phyloP scores from a whole-genome alignment of 1,139 yeast species.

The Spathaspora sp. region DNA sequence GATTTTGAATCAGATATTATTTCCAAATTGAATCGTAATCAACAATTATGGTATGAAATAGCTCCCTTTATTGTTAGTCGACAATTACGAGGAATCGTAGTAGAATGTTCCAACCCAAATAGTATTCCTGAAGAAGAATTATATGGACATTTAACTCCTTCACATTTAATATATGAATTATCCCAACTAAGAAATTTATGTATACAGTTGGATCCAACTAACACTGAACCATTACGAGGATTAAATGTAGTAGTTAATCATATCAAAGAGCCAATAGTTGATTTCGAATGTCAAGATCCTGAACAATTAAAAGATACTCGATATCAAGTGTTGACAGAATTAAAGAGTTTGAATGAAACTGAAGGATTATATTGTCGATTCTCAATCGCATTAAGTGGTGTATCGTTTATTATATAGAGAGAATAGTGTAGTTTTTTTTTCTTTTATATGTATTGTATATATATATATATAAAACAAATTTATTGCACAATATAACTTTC shows the following conservation, averaged over 20 bases:
- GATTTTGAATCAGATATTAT: constrained; percentile 72
- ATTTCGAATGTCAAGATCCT: constrained; percentile 10
- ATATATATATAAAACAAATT: constrained; percentile 1
- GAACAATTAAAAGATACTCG: constrained; percentile 50
- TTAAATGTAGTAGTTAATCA: constrained; percentile 67
- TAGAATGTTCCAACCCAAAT: constrained; percentile 73
- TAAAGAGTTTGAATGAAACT: constrained; percentile 39
- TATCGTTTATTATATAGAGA: constrained; percentile 21
- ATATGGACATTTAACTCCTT: constrained; percentile 82
- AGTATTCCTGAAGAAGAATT: constrained; percentile 43
- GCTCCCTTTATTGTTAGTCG: constrained; percentile 43
- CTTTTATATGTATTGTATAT: neutral
- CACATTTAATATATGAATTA: constrained; percentile 59
- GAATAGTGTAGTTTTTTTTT: no score
- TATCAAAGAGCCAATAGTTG: constrained; percentile 55
- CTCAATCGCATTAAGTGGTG: constrained; percentile 56
- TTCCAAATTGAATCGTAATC: constrained; percentile 44
- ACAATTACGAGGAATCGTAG: constrained; percentile 52
- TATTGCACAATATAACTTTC: constrained; percentile 65
- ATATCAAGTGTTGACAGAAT: constrained; percentile 42
- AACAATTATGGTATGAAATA: constrained; percentile 55
- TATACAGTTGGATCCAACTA: constrained; percentile 11
- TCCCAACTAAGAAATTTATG: constrained; percentile 28
- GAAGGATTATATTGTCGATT: constrained; percentile 42
- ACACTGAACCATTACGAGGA: constrained; percentile 37